phyloP scores from a whole-genome alignment of 768 basidiomycete genomes.

The Trametopsis cervina region DNA sequence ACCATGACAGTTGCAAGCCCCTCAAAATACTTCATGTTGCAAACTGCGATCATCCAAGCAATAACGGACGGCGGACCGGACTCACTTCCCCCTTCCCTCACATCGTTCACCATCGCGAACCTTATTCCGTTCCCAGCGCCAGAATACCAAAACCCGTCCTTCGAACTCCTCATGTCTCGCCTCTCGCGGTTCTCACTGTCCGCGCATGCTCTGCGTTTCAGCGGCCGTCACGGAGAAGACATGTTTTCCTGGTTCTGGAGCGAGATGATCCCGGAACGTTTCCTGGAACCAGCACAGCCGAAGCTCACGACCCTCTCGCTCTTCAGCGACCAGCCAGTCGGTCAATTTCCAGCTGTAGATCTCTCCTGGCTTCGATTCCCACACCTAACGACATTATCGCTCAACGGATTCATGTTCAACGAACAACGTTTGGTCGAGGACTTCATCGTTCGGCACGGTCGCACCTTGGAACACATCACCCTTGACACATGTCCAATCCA shows the following conservation, averaged over 20 bases:
- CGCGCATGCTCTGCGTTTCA: slow-evolving; percentile 9
- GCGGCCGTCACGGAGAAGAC: slow-evolving; percentile 5
- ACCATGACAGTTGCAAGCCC: neutral
- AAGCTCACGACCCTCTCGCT: slow-evolving; percentile 14
- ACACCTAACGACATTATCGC: slow-evolving; percentile 8
- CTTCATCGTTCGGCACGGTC: slow-evolving; percentile 14
- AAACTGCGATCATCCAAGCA: slow-evolving; percentile 8
- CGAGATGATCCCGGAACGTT: slow-evolving; percentile 11
- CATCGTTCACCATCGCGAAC: slow-evolving; percentile 10
- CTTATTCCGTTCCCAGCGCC: slow-evolving; percentile 12
- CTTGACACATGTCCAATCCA: slow-evolving; percentile 18
- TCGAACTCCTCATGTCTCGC: slow-evolving; percentile 5
- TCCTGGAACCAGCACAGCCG: slow-evolving; percentile 13
- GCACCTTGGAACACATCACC: slow-evolving; percentile 8
- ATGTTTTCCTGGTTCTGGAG: slow-evolving; percentile 14
- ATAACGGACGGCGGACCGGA: slow-evolving; percentile 1
- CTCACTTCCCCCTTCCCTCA: slow-evolving; percentile 2
- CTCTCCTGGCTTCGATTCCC: slow-evolving; percentile 16
- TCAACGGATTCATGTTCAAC: slow-evolving; percentile 13
- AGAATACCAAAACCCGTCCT: slow-evolving; percentile 3
- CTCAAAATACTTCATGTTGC: slow-evolving; percentile 8
- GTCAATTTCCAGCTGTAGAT: slow-evolving; percentile 11
- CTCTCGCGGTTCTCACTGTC: slow-evolving; percentile 5
- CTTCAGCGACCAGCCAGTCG: slow-evolving; percentile 16
- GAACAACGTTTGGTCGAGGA: slow-evolving; percentile 7